Conservation (phyloP, 176 grass and related monocot genomes). For the Rhipidocladum racemiflorum region DNA sequence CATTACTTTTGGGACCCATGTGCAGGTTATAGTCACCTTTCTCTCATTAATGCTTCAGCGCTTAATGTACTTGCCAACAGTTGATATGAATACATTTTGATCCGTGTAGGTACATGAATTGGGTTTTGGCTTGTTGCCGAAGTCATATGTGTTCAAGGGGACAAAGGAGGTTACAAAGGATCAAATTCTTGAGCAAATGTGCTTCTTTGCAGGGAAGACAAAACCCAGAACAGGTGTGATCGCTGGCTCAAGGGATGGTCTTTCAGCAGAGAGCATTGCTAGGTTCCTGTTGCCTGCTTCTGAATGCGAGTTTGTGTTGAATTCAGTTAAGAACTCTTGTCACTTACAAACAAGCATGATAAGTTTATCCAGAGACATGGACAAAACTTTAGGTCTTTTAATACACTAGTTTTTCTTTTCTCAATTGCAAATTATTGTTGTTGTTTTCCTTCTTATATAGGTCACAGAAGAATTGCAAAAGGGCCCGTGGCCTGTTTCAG, state of each 20-base stretch:
- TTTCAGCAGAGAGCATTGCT: constrained; percentile 70
- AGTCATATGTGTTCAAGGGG: constrained; percentile 93
- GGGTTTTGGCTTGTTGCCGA: constrained; percentile 82
- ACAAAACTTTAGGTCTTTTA: background rate
- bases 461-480: constrained; percentile 91
- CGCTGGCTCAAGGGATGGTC: constrained; percentile 63
- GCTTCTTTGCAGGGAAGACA: constrained; percentile 67
- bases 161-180: constrained; percentile 87
- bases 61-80: background rate
- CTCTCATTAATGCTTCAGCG: background rate
- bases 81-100: constrained; percentile 26
- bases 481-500: constrained; percentile 77
- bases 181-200: constrained; percentile 90
- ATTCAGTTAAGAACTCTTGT: constrained; percentile 65
- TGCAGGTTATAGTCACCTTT: constrained; percentile 55
- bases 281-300: constrained; percentile 87
- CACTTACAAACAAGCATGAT: constrained; percentile 3
- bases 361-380: constrained; percentile 3
- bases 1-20: constrained; percentile 88
- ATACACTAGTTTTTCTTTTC: background rate
- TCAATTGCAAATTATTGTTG: constrained; percentile 13
- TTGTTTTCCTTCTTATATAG: constrained; percentile 33
- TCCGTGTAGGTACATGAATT: constrained; percentile 79
- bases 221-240: constrained; percentile 78
- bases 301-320: constrained; percentile 87